Evolutionary conservation across 371 early-diverging fungal species (phyloP).

Genomic region (Entomophthora muscae): DNA sequence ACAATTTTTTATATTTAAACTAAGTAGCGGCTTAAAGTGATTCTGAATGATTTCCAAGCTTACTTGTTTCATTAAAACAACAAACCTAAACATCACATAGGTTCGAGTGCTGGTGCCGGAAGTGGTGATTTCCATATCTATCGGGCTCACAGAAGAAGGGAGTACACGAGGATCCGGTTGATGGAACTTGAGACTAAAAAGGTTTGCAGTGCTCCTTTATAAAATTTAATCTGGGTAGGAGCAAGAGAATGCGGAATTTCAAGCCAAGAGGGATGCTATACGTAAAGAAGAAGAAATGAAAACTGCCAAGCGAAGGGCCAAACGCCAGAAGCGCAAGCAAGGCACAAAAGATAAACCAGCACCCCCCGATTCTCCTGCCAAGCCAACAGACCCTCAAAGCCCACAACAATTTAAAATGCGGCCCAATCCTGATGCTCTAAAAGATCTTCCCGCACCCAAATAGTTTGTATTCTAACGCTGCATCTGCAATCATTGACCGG

Average conservation of each 20-base stretch:
- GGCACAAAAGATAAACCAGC: not conserved
- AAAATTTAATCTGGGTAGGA: not conserved
- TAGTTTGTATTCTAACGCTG: too few relatives aligned
- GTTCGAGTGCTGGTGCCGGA: slow-evolving; percentile 91
- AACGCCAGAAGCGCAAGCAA: not conserved
- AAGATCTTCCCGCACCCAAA: not conserved
- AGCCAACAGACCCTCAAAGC: not conserved
- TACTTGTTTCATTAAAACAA: too few relatives aligned
- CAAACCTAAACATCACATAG: too few relatives aligned
- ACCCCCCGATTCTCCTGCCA: not conserved
- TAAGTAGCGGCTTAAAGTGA: too few relatives aligned
- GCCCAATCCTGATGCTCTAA: not conserved
- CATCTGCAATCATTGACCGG: too few relatives aligned
- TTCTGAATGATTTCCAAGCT: too few relatives aligned
- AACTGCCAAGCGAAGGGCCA: slow-evolving; percentile 8
- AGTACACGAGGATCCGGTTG: slow-evolving; percentile 53
- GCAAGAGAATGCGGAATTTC: not conserved
- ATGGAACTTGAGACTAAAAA: slow-evolving; percentile 61
- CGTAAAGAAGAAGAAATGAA: not conserved
- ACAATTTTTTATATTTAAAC: too few relatives aligned
- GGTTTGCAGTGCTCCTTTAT: slow-evolving; percentile 20
- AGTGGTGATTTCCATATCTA: slow-evolving; percentile 94
- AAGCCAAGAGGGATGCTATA: not conserved
- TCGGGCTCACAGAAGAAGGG: slow-evolving; percentile 70
- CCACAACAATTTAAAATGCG: not conserved